These are phyloP conservation scores for Blastomyces percursus DNA, from an alignment of 2,329 filamentous ascomycete genomes.

Conservation along the genomic window DNA sequence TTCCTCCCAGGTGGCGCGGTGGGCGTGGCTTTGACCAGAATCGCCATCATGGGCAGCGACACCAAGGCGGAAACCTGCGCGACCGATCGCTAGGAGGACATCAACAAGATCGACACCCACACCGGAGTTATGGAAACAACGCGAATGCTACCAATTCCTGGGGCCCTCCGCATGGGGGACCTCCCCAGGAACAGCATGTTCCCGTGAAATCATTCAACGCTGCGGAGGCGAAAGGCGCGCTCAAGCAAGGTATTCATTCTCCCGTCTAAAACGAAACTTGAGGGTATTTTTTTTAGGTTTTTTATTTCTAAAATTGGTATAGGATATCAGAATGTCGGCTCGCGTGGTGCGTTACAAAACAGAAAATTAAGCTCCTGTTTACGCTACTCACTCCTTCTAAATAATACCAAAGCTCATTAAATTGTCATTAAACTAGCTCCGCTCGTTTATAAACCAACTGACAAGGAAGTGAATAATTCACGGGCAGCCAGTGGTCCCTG, in stretches of 20 bases:
- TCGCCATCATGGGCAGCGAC: conserved; percentile 29
- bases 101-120: conserved; percentile 20
- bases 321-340: conserved; percentile 19
- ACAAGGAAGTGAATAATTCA: conserved; percentile 27
- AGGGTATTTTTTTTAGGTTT: not conserved
- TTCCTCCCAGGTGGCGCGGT: conserved; percentile 30
- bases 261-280: not conserved
- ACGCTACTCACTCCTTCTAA: no score
- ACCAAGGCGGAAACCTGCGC: conserved; percentile 20
- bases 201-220: conserved; percentile 37
- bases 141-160: conserved; percentile 19
- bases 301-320: conserved; percentile 1
- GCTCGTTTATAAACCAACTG: conserved; percentile 30
- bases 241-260: conserved; percentile 30
- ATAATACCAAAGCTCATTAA: conserved; percentile 6
- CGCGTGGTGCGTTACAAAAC: conserved; percentile 20
- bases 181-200: conserved; percentile 30
- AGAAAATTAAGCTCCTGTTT: not conserved
- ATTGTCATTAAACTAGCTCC: not conserved
- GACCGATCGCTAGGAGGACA: conserved; percentile 22
- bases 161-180: conserved; percentile 15
- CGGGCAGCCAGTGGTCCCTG: conserved; percentile 32
- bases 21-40: conserved; percentile 27
- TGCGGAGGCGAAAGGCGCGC: conserved; percentile 30
- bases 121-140: conserved; percentile 23